Conservation (phyloP, 1,284 basidiomycete species). For the Leccinum solheimii region DNA sequence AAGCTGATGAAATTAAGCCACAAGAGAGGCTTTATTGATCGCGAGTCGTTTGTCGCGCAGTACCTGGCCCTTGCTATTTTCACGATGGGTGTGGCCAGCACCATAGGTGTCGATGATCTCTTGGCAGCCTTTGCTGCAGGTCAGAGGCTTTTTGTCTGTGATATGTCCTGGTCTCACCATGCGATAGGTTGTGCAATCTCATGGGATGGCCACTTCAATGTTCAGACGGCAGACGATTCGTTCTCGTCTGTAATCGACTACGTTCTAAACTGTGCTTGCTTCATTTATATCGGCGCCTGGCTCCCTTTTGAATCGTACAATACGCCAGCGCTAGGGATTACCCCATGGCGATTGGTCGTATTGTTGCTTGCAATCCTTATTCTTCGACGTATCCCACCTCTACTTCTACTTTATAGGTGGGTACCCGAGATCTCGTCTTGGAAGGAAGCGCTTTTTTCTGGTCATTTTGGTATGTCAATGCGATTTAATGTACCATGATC, state of each 20-base stretch:
- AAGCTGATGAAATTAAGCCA: slow-evolving; percentile 84
- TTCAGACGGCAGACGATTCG: slow-evolving; percentile 78
- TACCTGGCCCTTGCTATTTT: slow-evolving; percentile 85
- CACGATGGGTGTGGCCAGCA: slow-evolving; percentile 75
- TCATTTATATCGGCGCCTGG: slow-evolving; percentile 91
- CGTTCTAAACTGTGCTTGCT: slow-evolving; percentile 81
- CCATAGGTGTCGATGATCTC: slow-evolving; percentile 84
- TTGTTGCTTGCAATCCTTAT: slow-evolving; percentile 68
- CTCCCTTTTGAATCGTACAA: slow-evolving; percentile 77
- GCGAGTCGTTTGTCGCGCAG: slow-evolving; percentile 89
- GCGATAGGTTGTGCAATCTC: slow-evolving; percentile 77
- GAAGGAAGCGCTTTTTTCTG: slow-evolving; percentile 79
- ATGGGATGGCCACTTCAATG: slow-evolving; percentile 93
- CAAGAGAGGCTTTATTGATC: slow-evolving; percentile 76
- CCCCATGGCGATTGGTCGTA: slow-evolving; percentile 70
- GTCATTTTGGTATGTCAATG: slow-evolving; percentile 72
- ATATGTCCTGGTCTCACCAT: background rate
- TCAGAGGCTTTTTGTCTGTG: slow-evolving; percentile 19
- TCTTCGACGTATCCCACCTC: slow-evolving; percentile 74
- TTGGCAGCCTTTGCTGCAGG: slow-evolving; percentile 93
- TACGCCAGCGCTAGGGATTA: slow-evolving; percentile 61
- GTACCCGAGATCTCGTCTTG: slow-evolving; percentile 84
- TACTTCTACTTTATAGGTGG: slow-evolving; percentile 75
- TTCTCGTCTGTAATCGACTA: slow-evolving; percentile 91
- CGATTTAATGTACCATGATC: background rate